phyloP scores from a whole-genome alignment of 2,329 filamentous ascomycete genomes.

The Canariomyces notabilis region DNA sequence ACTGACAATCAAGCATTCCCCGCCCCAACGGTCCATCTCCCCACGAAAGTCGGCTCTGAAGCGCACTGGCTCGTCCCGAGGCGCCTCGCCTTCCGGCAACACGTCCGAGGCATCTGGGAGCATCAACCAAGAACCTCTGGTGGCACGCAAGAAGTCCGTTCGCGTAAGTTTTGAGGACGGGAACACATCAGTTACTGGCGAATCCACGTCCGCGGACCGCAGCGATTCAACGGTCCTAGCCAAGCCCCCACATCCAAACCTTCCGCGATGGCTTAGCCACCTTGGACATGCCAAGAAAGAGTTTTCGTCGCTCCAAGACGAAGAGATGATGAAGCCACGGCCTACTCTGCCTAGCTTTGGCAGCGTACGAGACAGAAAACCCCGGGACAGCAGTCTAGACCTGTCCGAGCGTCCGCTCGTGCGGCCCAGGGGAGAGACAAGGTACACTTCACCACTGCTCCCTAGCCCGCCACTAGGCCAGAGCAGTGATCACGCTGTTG shows the following conservation, averaged over 20 bases:
- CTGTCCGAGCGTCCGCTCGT: slow-evolving; percentile 55
- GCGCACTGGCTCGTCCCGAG: slow-evolving; percentile 51
- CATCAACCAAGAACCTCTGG: slow-evolving; percentile 32
- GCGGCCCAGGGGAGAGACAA: slow-evolving; percentile 39
- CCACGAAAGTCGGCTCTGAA: slow-evolving; percentile 76
- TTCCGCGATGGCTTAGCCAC: slow-evolving; percentile 48
- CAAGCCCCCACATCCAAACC: slow-evolving; percentile 35
- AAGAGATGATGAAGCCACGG: slow-evolving; percentile 67
- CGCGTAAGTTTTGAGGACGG: slow-evolving; percentile 77
- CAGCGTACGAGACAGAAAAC: slow-evolving; percentile 62
- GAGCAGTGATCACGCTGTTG: slow-evolving; percentile 58
- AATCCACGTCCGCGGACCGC: slow-evolving; percentile 36
- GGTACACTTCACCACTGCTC: slow-evolving; percentile 28
- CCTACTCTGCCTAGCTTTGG: slow-evolving; percentile 71
- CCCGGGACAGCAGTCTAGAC: slow-evolving; percentile 46
- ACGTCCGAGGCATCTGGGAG: slow-evolving; percentile 41
- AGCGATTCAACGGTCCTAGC: slow-evolving; percentile 36
- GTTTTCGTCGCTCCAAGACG: slow-evolving; percentile 46
- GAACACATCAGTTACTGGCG: slow-evolving; percentile 49
- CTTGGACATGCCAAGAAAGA: slow-evolving; percentile 51
- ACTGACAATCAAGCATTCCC: slow-evolving; percentile 58
- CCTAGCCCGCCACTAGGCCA: slow-evolving; percentile 34
- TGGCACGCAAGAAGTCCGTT: slow-evolving; percentile 56
- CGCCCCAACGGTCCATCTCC: slow-evolving; percentile 65
- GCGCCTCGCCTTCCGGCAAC: slow-evolving; percentile 47